Percentiles rank a stretch among this genome's conserved stretches.
These are phyloP conservation scores for Boletus vinaceobasis DNA, from an alignment of 768 basidiomycete species.

Conservation along the genomic window DNA sequence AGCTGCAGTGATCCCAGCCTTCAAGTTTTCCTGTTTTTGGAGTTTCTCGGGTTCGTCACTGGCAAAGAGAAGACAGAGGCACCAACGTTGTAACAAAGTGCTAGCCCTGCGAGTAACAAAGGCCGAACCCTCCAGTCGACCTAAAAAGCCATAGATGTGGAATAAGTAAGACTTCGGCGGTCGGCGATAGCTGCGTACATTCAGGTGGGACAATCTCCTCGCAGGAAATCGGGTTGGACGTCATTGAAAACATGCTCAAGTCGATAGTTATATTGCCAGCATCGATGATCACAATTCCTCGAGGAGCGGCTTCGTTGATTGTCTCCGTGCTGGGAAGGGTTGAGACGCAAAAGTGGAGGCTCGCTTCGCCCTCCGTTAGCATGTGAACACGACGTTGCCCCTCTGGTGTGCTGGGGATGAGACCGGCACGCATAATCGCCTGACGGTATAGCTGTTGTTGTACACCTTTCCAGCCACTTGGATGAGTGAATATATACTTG, in stretches of 20 bases:
- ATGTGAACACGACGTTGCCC: conserved; percentile 12
- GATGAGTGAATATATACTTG: conserved; percentile 24
- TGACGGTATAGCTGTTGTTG: conserved; percentile 24
- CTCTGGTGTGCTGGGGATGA: conserved; percentile 12
- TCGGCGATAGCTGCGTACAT: conserved; percentile 9
- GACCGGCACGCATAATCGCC: conserved; percentile 18
- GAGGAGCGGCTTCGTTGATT: conserved; percentile 17
- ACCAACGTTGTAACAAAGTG: conserved; percentile 34
- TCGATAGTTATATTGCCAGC: conserved; percentile 25
- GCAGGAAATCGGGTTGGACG: conserved; percentile 19
- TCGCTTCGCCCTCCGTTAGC: conserved; percentile 5
- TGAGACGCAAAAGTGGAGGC: conserved; percentile 36
- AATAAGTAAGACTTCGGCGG: neutral
- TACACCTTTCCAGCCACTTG: conserved; percentile 28
- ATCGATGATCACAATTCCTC: conserved; percentile 33
- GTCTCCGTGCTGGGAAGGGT: conserved; percentile 26
- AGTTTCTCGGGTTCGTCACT: neutral
- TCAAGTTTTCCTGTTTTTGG: neutral
- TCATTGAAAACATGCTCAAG: conserved; percentile 35
- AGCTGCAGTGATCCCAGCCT: neutral
- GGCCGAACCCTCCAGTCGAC: conserved; percentile 44
- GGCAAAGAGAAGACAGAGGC: neutral
- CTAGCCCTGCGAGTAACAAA: conserved; percentile 42
- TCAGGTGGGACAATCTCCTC: conserved; percentile 33
- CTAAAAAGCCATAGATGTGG: conserved; percentile 18